These are phyloP conservation scores for Tylopilus plumbeoviolaceoides DNA, from an alignment of 768 basidiomycete species.

Conservation along the genomic window DNA sequence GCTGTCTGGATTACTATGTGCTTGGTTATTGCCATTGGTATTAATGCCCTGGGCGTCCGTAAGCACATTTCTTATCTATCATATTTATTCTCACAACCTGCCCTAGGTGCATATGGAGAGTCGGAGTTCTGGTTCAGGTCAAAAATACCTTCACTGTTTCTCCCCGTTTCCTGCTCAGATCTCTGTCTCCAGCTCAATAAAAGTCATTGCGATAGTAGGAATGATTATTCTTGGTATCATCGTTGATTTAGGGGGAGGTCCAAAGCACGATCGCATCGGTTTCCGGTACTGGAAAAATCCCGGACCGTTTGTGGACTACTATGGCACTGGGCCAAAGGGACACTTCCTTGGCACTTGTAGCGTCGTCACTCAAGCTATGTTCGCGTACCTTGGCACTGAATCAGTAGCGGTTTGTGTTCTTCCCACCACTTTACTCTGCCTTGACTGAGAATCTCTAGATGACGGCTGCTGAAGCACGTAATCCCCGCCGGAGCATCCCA, in stretches of 20 bases:
- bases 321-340: not conserved
- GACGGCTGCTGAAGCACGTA: constrained; percentile 2
- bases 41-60: not conserved
- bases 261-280: constrained; percentile 3
- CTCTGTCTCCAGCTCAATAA: not conserved
- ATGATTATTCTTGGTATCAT: constrained; percentile 4
- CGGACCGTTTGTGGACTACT: not conserved
- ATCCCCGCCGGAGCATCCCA: constrained; percentile 3
- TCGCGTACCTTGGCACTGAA: constrained; percentile 1
- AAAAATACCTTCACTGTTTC: too few relatives aligned
- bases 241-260: constrained; percentile 6
- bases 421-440: not conserved
- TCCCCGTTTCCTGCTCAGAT: not conserved
- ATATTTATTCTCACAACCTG: not conserved
- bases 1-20: constrained; percentile 2
- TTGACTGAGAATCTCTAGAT: not conserved
- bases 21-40: constrained; percentile 1
- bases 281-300: constrained; percentile 41
- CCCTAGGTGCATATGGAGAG: constrained; percentile 4
- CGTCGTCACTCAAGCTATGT: constrained; percentile 1
- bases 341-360: constrained; percentile 6
- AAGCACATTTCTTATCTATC: not conserved
- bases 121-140: constrained; percentile 7
- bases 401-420: constrained; percentile 2
- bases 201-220: not conserved